Conservation (phyloP, 116 monocot genomes). For the Posidonia oceanica region DNA sequence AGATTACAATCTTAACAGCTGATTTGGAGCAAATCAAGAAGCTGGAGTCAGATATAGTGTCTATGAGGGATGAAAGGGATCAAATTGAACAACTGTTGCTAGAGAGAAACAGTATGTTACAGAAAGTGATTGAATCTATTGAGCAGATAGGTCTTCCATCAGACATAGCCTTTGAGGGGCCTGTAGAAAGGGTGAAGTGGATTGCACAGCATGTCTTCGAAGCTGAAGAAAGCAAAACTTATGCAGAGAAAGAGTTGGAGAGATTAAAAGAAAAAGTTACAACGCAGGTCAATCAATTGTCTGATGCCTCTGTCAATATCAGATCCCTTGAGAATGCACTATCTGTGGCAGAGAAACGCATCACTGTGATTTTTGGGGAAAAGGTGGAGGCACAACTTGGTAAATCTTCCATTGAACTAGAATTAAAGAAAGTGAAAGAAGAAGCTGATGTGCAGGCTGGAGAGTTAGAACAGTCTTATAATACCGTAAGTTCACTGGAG, state of each 20-base stretch:
- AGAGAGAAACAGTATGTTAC: conserved; percentile 31
- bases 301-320: conserved; percentile 36
- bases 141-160: conserved; percentile 35
- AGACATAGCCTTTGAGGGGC: conserved; percentile 31
- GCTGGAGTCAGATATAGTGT: conserved; percentile 44
- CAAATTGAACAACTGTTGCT: conserved; percentile 30
- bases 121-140: conserved; percentile 34
- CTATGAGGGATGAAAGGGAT: conserved; percentile 42
- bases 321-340: conserved; percentile 44
- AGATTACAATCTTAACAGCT: conserved; percentile 35
- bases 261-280: conserved; percentile 38
- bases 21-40: conserved; percentile 29
- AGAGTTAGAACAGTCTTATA: conserved; percentile 43
- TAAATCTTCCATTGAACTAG: conserved; percentile 33
- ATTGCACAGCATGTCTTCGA: conserved; percentile 41
- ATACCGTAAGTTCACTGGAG: conserved; percentile 38
- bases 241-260: conserved; percentile 34
- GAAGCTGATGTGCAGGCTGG: conserved; percentile 30
- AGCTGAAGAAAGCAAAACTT: conserved; percentile 22
- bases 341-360: conserved; percentile 23
- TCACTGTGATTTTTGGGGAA: conserved; percentile 34
- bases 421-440: conserved; percentile 48
- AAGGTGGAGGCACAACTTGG: conserved; percentile 25
- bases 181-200: conserved; percentile 43
- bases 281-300: conserved; percentile 16